Evolutionary conservation across 169 alveolate genomes (phyloP), one percentile per base, ranked within the genome.

Genomic region (Plasmodium vivax): DNA sequence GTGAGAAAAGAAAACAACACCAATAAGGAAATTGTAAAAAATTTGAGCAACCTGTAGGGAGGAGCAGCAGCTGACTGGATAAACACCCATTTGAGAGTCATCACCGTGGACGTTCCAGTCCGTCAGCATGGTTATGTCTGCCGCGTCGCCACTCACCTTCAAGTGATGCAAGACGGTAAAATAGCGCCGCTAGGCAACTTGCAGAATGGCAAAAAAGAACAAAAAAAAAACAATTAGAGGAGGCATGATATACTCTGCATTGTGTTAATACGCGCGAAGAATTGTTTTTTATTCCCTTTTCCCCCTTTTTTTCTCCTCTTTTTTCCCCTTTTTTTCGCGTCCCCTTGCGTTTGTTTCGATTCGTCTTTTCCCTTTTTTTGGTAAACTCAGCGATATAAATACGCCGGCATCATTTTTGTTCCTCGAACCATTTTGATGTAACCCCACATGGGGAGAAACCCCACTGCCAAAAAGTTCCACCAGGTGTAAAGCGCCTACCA

Each of bases 1-100:
- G 85, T 87, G 14, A 75, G 93, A 87, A 87, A 87, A 58, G 93
- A 87, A 75, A 87, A 87, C 71, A 87, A 56, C 45, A 87, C 93
- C 14, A 87, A 87, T 43, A 87, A 54, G 45, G 93, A 87, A 27
- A n/a, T 87, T 77, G 80, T 87, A 75, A 87, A 87, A 87, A 87
- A 87, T 75, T 75, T 87, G 68, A 87, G 72, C 62, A 87, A 87
- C 38, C 75, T 75, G 72, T 87, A 87, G 62, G 23, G 4, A 23
- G 4, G 7, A n/a, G n/a, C n/a, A 30, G 77, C 19, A 68, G 10
- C 32, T 68, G 19, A 47, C 58, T 47, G 32, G 19, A 3, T 30
- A n/a, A 27, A 27, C 9, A 68, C 1, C 16, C 38, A 68, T 68
- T 23, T 19, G 36, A 9, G 32, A 27, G n/a, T 10, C 41, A 10